These are phyloP conservation scores for Acacia acuminata DNA, from an alignment of 306 rosid genomes.

Conservation along the genomic window DNA sequence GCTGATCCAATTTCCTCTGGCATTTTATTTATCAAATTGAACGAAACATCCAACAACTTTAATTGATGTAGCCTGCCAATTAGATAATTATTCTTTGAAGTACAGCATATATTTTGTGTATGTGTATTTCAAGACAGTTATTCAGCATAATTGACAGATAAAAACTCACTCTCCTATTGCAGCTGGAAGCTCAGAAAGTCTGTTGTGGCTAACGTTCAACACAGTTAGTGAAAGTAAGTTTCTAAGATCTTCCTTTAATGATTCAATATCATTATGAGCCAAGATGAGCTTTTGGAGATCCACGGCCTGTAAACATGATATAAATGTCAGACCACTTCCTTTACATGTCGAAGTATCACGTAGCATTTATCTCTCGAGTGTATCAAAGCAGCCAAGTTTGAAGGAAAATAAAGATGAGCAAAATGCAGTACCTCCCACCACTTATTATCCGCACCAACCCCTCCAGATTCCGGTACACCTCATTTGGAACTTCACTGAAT, in stretches of 20 bases:
- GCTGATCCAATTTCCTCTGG: conserved; percentile 87
- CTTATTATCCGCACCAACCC: conserved; percentile 65
- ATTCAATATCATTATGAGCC: conserved; percentile 76
- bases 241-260: conserved; percentile 66
- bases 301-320: conserved; percentile 63
- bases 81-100: background rate
- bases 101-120: background rate
- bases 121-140: background rate
- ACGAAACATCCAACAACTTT: conserved; percentile 78
- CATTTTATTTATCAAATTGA: conserved; percentile 53
- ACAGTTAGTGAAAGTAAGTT: conserved; percentile 67
- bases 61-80: conserved; percentile 66
- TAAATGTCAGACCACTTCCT: background rate
- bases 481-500: conserved; percentile 74
- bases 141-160: background rate
- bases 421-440: conserved; percentile 89
- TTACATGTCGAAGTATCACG: background rate
- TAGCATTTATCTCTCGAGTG: background rate
- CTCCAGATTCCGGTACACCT: conserved; percentile 72
- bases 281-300: conserved; percentile 88
- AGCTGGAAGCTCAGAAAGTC: conserved; percentile 70
- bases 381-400: background rate
- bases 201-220: conserved; percentile 84
- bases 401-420: background rate
- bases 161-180: conserved; percentile 93